Evolutionary conservation across 2,329 filamentous ascomycete genomes (phyloP), one percentile per base, ranked within the genome.

Genomic region (Penicillium crustosum): DNA sequence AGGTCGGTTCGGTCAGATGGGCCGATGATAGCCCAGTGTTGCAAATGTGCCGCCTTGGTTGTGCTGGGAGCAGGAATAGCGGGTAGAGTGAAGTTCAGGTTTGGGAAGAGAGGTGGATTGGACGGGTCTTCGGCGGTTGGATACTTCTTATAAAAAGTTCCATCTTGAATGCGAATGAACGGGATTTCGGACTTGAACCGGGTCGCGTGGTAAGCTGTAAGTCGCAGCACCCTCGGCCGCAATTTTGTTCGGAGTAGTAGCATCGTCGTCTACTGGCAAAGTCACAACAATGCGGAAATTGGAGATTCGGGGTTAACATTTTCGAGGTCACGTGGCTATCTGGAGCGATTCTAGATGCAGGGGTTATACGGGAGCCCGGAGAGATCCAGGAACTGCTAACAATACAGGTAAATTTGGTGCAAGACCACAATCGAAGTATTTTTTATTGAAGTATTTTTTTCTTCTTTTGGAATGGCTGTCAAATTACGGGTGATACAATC

Each of bases 11-110:
- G 90, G 0, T 90, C 90, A 1, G 87, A 84, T 0, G 91, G 86
- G 0, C 91, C 92, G 27, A 97, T 81, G 39, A 99, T 81, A 39
- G 90, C 89, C 93, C 93, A 97, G 71, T 91, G 85, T 64, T 89
- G 83, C 15, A 76, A 60, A 8, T 61, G 47, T 4, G 63, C 73
- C 5, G 71, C 19, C 4, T 59, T 15, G n/a, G 4, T 51, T 12
- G 57, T 3, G 12, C 47, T 8, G 8, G 4, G 2, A 33, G 27
- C 1, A 2, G 3, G 19, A 35, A 23, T 10, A 48, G 68, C 6
- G 5, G 87, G 84, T 0, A 97, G 77, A 39, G 83, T 82, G 70
- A 97, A 90, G 55, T 75, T 85, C 64, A 97, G 73, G 53, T 86
- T 79, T 4, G 83, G 80, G 71, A 96, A 96, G 4, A 97, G 78